Base-by-base conservation (phyloP, 75 land plant genomes). In the Cryptomeria japonica region DNA sequence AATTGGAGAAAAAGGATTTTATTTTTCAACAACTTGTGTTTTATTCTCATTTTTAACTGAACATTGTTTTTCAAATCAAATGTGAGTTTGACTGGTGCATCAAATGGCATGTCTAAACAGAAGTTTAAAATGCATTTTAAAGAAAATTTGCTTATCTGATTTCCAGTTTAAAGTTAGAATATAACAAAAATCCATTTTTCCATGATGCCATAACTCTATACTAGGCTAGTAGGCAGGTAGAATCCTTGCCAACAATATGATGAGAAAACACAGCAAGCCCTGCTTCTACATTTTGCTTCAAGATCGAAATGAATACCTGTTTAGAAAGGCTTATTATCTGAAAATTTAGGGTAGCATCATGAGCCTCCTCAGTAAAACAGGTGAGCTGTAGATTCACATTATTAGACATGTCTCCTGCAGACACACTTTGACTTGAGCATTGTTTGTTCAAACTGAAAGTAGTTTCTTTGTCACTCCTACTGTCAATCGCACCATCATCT, bases 251-350 rank as follows among this genome's bases (percentile, higher is more conserved):
- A 73, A 73, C 12, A 32, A 31, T 32, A 73, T 37, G 77, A 73
- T 73, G 77, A 73, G 37, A 10, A 73, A 72, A 32, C 11, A 73
- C 37, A 73, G 12, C 5, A 73, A 73, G 15, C 77, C 32, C 77
- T 73, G 77, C 77, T 73, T 25, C 77, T 73, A 34, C 0, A 32
- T 15, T 73, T 34, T 31, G 37, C 37, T 11, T 73, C 34, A 32
- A 13, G 77, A 13, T 73, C 38, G 34, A 73, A 28, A 12, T 11
- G 0, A 28, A 11, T 2, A 91, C 94, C 93, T 93, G 94, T 70
- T 90, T 92, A 9, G 73, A 53, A 31, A 93, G 85, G 37, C 88
- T 86, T 15, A 90, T 90, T 39, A 92, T 93, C 88, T 93, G 94
- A 55, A 92, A 93, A 61, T 92, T 89, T 56, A 93, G 86, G 2